Conservation (phyloP, 805 yeast genomes). For the Pichia heedii region DNA sequence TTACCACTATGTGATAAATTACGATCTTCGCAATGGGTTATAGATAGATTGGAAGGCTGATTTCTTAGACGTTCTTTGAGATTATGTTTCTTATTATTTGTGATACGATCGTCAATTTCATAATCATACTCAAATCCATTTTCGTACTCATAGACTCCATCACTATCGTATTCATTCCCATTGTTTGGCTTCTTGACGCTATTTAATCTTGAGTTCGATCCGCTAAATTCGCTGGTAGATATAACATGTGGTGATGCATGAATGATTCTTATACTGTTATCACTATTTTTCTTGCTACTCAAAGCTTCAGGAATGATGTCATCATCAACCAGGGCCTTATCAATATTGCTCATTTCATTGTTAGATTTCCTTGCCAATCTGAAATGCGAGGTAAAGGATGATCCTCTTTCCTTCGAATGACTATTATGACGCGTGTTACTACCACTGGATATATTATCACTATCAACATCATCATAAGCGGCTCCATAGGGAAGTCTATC, state of each 20-base stretch:
- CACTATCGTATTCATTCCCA: slow-evolving; percentile 5
- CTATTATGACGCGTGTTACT: neutral
- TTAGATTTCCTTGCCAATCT: neutral
- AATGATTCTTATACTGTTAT: neutral
- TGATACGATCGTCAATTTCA: slow-evolving; percentile 7
- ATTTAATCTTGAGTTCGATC: neutral
- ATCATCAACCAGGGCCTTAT: slow-evolving; percentile 2
- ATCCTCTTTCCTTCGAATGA: neutral
- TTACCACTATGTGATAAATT: neutral
- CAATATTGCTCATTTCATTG: slow-evolving; percentile 1
- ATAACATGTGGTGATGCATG: slow-evolving; percentile 5
- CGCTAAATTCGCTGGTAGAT: slow-evolving; percentile 2
- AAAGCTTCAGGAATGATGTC: neutral
- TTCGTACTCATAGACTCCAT: slow-evolving; percentile 10
- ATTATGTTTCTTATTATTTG: neutral
- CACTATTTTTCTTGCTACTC: neutral
- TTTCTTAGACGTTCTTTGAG: neutral
- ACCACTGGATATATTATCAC: neutral
- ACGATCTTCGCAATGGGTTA: neutral
- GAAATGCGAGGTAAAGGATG: neutral
- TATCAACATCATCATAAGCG: slow-evolving; percentile 4
- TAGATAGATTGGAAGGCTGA: neutral
- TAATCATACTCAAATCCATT: slow-evolving; percentile 14
- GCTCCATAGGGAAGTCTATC: neutral
- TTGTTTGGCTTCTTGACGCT: neutral